These are phyloP conservation scores for Chenopodium suecicum DNA, from an alignment of 148 eudicot species.

Conservation along the genomic window DNA sequence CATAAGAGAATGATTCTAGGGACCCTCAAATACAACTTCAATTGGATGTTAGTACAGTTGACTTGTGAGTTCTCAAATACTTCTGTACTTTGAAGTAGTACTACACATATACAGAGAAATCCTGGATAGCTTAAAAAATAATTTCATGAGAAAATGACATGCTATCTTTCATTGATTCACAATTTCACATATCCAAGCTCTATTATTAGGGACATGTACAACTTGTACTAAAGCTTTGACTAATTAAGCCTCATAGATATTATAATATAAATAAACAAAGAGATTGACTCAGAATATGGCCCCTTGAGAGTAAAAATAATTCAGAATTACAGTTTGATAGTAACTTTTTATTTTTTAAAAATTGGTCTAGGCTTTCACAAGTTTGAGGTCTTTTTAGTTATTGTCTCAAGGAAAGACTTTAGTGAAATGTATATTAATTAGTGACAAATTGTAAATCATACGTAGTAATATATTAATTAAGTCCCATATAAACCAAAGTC, in stretches of 20 bases:
- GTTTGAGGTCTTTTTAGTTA: neutral
- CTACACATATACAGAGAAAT: neutral
- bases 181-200: neutral
- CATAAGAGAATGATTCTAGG: neutral
- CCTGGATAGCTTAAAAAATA: neutral
- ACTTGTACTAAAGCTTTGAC: neutral
- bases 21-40: neutral
- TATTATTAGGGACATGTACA: neutral
- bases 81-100: neutral
- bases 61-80: neutral
- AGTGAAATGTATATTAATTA: too few relatives aligned
- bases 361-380: neutral
- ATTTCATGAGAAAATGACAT: neutral
- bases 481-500: too few relatives aligned
- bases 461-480: too few relatives aligned
- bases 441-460: too few relatives aligned
- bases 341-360: neutral
- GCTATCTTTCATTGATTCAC: neutral
- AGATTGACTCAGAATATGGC: neutral
- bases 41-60: conserved; percentile 3
- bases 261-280: too few relatives aligned
- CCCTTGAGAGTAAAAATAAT: neutral
- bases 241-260: neutral
- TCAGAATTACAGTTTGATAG: neutral
- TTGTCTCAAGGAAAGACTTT: too few relatives aligned